Evolutionary conservation across 257 asterid species (phyloP).

Genomic region (Capsicum pubescens): DNA sequence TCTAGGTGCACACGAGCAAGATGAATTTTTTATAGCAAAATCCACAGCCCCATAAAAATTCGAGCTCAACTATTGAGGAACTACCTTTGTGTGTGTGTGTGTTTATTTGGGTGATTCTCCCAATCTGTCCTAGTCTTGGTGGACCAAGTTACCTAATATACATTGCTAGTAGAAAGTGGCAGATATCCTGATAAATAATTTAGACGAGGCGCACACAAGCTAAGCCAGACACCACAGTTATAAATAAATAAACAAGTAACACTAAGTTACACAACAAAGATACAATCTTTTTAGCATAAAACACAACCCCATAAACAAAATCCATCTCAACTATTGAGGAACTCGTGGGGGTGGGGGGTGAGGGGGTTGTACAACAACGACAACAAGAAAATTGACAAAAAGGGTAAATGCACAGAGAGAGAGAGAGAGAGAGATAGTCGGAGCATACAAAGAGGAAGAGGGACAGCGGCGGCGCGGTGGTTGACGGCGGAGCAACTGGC

Average conservation of each 20-base stretch:
- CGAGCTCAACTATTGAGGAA: background rate
- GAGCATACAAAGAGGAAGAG: background rate
- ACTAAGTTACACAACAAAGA: background rate
- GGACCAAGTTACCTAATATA: no score
- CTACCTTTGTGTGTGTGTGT: background rate
- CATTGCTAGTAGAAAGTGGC: no score
- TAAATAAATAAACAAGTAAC: background rate
- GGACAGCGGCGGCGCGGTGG: background rate
- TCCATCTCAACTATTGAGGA: background rate
- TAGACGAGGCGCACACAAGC: no score
- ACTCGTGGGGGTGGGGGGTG: background rate
- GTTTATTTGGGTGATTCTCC: no score
- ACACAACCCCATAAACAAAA: background rate
- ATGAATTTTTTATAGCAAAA: background rate
- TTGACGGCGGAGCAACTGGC: conserved; percentile 4
- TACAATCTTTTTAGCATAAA: background rate
- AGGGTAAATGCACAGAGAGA: no score
- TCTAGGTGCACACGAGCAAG: background rate
- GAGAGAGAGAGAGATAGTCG: no score
- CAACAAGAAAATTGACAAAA: background rate
- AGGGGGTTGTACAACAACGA: no score
- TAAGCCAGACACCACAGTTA: no score
- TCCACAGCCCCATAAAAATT: background rate
- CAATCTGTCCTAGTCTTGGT: no score
- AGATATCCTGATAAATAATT: no score